Evolutionary conservation across 2,329 filamentous ascomycete species (phyloP).

Genomic region (Fusarium armeniacum): DNA sequence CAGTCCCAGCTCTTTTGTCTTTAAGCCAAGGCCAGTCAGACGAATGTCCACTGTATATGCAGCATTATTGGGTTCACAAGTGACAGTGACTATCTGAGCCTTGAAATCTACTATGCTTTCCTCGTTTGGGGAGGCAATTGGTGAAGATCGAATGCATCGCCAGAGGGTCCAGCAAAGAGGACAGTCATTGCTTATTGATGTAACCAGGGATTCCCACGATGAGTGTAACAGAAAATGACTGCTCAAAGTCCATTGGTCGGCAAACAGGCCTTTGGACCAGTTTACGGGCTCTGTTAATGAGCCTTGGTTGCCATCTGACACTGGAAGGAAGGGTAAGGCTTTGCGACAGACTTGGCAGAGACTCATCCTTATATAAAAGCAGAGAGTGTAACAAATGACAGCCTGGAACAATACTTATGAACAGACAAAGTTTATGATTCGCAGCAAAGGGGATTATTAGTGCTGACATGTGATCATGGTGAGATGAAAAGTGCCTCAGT

Average conservation of each 20-base stretch:
- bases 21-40: accelerated
- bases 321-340: not conserved
- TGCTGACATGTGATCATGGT: not conserved
- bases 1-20: not conserved
- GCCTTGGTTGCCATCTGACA: not conserved
- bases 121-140: not conserved
- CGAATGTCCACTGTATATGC: not conserved
- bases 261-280: not conserved
- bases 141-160: not conserved
- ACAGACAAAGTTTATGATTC: not conserved
- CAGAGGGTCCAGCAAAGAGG: not conserved
- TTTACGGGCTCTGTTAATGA: not conserved
- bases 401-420: accelerated
- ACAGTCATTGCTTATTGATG: not conserved
- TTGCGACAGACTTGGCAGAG: not conserved
- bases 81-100: not conserved
- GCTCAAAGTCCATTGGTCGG: not conserved
- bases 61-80: not conserved
- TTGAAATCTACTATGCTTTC: not conserved
- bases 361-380: not conserved
- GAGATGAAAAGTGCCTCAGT: not conserved
- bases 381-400: accelerated
- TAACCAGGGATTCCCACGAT: not conserved
- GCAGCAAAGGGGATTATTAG: not conserved
- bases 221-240: accelerated